phyloP scores from a whole-genome alignment of 31 red algal genomes.

The Endocladia muricata region DNA sequence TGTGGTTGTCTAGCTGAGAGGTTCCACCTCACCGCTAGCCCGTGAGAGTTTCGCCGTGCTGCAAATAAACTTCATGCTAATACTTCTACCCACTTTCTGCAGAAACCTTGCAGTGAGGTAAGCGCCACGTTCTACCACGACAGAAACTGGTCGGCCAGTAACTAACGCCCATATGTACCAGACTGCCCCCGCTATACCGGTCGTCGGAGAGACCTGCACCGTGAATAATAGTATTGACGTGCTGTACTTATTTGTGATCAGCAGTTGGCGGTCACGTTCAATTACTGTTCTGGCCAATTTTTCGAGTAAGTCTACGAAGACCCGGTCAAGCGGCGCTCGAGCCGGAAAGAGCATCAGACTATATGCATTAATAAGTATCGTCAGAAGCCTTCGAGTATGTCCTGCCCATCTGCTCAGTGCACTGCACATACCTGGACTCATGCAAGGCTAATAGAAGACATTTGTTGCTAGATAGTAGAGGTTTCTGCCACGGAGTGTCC shows the following conservation, averaged over 20 bases:
- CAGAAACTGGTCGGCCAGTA: neutral
- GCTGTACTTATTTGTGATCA: conserved; percentile 22
- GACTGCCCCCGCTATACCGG: neutral
- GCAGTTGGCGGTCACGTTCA: neutral
- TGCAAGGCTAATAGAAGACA: conserved; percentile 24
- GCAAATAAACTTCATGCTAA: neutral
- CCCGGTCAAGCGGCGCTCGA: neutral
- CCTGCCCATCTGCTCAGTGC: conserved; percentile 1
- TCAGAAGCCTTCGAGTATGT: neutral
- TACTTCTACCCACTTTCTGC: neutral
- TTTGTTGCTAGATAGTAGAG: conserved; percentile 1
- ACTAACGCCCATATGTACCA: neutral
- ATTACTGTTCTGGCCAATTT: neutral
- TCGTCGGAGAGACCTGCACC: neutral
- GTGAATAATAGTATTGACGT: neutral
- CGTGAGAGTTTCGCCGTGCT: conserved; percentile 11
- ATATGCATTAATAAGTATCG: neutral
- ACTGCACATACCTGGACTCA: conserved; percentile 4
- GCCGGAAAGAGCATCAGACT: conserved; percentile 12
- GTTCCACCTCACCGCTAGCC: conserved; percentile 16
- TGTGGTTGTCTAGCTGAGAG: conserved; percentile 5
- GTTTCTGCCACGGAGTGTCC: conserved; percentile 4
- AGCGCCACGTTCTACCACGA: conserved; percentile 2
- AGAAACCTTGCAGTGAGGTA: conserved; percentile 17
- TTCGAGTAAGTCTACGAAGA: conserved; percentile 21